Conservation (phyloP, 257 asterid species). For the Verbascum thapsus region DNA sequence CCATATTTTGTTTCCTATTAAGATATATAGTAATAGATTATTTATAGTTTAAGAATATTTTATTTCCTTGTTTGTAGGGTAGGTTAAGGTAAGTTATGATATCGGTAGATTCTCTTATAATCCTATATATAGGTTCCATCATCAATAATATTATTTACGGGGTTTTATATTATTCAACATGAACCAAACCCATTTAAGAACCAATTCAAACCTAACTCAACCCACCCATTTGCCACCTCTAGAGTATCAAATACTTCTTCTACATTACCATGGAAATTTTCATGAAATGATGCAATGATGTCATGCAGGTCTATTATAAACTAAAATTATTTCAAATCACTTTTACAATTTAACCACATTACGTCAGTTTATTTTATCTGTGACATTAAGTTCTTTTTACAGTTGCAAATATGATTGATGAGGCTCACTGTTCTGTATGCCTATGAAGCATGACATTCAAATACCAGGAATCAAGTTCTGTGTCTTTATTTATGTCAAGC, state of each 20-base stretch:
- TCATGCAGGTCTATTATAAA: not conserved
- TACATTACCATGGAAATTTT: not conserved
- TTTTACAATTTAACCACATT: not conserved
- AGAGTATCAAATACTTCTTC: not conserved
- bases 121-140: no score
- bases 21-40: no score
- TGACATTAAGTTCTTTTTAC: not conserved
- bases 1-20: no score
- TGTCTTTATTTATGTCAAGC: not conserved
- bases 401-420: not conserved
- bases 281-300: not conserved
- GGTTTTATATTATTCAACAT: no score
- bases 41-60: no score
- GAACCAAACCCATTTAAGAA: no score
- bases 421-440: not conserved
- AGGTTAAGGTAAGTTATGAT: no score
- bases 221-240: no score
- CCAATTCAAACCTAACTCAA: no score
- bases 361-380: not conserved
- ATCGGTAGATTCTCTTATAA: no score
- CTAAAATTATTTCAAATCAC: not conserved
- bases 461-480: conserved; percentile 12
- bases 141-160: no score
- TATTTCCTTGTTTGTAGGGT: no score
- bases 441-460: conserved; percentile 22